These are phyloP conservation scores for Sarocladiaceae sp. DNA, from an alignment of 2,329 filamentous ascomycete species.

Conservation along the genomic window DNA sequence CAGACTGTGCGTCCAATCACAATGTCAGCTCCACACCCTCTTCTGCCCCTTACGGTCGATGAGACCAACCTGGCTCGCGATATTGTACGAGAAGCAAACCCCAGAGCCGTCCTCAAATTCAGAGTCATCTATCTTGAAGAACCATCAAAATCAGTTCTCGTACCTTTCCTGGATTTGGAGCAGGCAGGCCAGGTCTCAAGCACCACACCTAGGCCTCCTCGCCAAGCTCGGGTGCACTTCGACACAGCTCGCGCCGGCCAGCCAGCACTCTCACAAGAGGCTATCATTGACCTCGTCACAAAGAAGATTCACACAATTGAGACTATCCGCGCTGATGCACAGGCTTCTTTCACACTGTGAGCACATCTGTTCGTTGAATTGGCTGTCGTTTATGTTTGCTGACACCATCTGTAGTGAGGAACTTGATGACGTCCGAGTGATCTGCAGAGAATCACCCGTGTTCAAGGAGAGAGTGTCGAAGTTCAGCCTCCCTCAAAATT, in stretches of 20 bases:
- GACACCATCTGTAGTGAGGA: conserved; percentile 19
- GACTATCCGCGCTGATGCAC: conserved; percentile 22
- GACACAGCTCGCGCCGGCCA: conserved; percentile 17
- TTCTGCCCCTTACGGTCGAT: conserved; percentile 22
- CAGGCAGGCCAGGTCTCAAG: conserved; percentile 28
- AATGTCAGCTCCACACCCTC: conserved; percentile 23
- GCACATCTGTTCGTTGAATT: conserved; percentile 8
- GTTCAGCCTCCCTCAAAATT: conserved; percentile 23
- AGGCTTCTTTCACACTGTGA: conserved; percentile 26
- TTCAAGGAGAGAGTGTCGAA: conserved; percentile 26
- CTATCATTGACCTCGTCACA: conserved; percentile 27
- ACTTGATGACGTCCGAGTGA: conserved; percentile 30
- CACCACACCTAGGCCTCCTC: conserved; percentile 22
- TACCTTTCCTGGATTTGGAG: conserved; percentile 41
- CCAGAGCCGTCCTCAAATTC: conserved; percentile 34
- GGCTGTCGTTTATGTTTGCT: conserved; percentile 1
- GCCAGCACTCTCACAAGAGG: conserved; percentile 19
- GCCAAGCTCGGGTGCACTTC: conserved; percentile 38
- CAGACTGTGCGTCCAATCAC: no score
- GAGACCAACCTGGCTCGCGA: conserved; percentile 31
- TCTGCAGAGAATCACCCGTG: conserved; percentile 21
- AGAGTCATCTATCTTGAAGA: conserved; percentile 47
- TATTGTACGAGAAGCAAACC: conserved; percentile 24
- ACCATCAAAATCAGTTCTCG: conserved; percentile 43
- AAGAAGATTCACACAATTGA: conserved; percentile 20